Base-by-base conservation (phyloP, 345 rosid species). In the Salix udensis region DNA sequence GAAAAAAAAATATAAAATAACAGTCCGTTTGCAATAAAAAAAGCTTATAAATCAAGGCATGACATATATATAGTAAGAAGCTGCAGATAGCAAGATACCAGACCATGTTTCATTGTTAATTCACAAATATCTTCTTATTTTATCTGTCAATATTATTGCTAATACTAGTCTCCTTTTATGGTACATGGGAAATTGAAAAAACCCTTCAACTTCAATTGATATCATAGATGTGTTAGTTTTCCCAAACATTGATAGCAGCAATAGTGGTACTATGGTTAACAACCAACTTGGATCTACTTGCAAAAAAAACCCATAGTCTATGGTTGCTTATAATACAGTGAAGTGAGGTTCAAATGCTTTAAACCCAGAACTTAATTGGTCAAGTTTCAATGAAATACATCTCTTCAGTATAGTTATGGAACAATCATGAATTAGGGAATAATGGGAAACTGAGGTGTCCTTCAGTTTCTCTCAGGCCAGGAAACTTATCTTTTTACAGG, bases 141-240 rank as follows among this genome's bases (percentile, higher is more conserved):
- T 60, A 37, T 26, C 6, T 44, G 14, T 37, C 5, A 37, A 11
- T 55, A 60, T 60, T 15, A 50, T 58, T 14, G 52, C 50, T 13
- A 23, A 36, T 24, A 18, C 48, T 44, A 48, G 34, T 58, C 62
- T 58, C 28, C 44, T 9, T 26, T 31, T 44, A 37, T 58, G 50
- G n/a, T 23, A 24, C 66, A 39, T 36, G 48, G 42, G 67, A 72
- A 37, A 72, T 15, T 58, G 26, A 53, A 37, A 31, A 21, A 58
- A 58, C 11, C 62, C 23, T 58, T 58, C 60, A 39, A 72, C 16
- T 72, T 72, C 66, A 72, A 50, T 36, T 58, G 39, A 36, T 72
- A 24, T 58, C n/a, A 7, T 5, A 31, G 67, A 26, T 26, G 23
- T 14, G 6, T 16, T 1, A 28, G 40, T 55, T 70, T 44, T 36